Evolutionary conservation across 352 stramenopile species (phyloP).

Genomic region (Pythium sp.): DNA sequence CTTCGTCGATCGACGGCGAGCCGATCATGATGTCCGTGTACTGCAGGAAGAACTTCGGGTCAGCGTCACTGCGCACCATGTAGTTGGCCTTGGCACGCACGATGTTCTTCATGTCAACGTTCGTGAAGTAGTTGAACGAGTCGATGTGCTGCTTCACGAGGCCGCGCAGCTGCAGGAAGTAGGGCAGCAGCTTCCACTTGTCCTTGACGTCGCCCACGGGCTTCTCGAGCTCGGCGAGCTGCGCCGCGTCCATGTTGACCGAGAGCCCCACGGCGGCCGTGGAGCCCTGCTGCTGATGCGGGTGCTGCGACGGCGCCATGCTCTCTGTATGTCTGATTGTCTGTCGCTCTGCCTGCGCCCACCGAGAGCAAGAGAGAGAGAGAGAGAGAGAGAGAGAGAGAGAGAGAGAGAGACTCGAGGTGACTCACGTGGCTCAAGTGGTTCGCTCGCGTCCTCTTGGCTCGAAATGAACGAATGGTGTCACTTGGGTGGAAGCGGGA

Average conservation of each 20-base stretch:
- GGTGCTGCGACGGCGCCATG: slow-evolving; percentile 13
- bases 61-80: slow-evolving; percentile 89
- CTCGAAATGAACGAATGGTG: slow-evolving; percentile 11
- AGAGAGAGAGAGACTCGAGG: background rate
- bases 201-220: slow-evolving; percentile 84
- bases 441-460: slow-evolving; percentile 5
- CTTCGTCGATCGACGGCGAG: slow-evolving; percentile 95
- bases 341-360: background rate
- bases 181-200: slow-evolving; percentile 98
- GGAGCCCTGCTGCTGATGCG: slow-evolving; percentile 1
- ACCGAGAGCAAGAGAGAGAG: background rate
- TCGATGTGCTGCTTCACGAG: slow-evolving; percentile 99
- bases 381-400: background rate
- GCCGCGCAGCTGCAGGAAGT: slow-evolving; percentile 94
- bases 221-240: slow-evolving; percentile 63
- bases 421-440: slow-evolving; percentile 1
- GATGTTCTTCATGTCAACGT: slow-evolving; percentile 98
- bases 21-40: slow-evolving; percentile 99
- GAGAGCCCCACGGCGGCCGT: slow-evolving; percentile 12
- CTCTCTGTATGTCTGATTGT: background rate
- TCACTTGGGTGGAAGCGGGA: slow-evolving; percentile 7
- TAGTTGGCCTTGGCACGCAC: slow-evolving; percentile 93
- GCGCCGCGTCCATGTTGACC: slow-evolving; percentile 19
- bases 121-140: slow-evolving; percentile 99
- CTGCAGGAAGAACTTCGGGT: slow-evolving; percentile 98